Evolutionary conservation across 2,329 filamentous ascomycete species (phyloP), one percentile per base, ranked within the genome.

Genomic region (Penicillium brasilianum): DNA sequence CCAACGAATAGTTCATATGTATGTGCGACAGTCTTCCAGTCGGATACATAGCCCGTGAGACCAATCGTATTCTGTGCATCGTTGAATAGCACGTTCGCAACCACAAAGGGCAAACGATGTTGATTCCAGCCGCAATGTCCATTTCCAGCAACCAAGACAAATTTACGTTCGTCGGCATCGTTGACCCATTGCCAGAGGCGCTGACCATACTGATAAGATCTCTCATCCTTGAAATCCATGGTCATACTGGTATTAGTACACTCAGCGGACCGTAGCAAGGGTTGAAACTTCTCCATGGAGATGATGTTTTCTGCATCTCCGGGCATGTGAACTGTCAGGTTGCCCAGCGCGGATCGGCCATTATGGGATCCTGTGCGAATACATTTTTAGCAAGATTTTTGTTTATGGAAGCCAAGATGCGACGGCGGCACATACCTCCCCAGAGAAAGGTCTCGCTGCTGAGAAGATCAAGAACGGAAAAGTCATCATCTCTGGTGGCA

Each of bases 131-230:
- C 25, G 14, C 44, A 48, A 30, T 48, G 44, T 1, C 44, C 25
- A 11, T 30, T 48, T 11, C 44, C 25, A 10, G 44, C 44, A 25
- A 48, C 25, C 14, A 48, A 25, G 8, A 46, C 22, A 22, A 46
- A 46, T 16, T 28, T 46, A 28, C 43, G 43, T 14, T 46, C 43
- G n/a, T 46, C 43, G 22, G 43, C 43, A 10, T 46, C 43, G 16
- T 46, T 48, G 44, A 48, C 44, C 44, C 44, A 48, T 16, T 48
- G 44, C 44, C 44, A 48, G 25, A 30, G 25, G 14, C 25, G 25
- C 28, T 48, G 43, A 28, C 43, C 43, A 46, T 46, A 28, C 14
- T 46, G 43, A 46, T 46, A 46, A n/a, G 43, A n/a, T 28, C 13
- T 28, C 9, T 30, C 44, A 14, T 48, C 25, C 16, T 48, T 30